phyloP scores from a whole-genome alignment of 2,329 filamentous ascomycete genomes.

The Macrophomina tecta region DNA sequence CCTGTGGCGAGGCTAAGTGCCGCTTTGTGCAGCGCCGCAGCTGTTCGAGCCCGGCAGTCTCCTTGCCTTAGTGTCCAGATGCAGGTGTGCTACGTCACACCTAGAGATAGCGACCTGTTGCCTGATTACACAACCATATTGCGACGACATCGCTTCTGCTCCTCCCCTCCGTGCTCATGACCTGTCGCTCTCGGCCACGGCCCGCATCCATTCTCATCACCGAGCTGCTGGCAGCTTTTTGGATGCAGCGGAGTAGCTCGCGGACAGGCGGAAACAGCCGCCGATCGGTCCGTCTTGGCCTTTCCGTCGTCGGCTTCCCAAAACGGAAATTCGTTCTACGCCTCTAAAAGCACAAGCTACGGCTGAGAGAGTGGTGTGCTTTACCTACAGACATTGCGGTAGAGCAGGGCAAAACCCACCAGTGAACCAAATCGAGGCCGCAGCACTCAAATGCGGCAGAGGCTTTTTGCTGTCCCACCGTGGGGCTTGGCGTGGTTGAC shows the following conservation, averaged over 20 bases:
- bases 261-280: not conserved
- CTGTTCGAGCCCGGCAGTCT: not conserved
- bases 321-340: not conserved
- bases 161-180: not conserved
- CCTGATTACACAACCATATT: not conserved
- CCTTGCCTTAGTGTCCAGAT: not conserved
- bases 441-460: not conserved
- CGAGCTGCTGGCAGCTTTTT: not conserved
- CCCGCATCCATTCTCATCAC: not conserved
- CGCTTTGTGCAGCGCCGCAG: not conserved
- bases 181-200: not conserved
- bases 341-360: not conserved
- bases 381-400: too few relatives aligned
- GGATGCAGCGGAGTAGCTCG: not conserved
- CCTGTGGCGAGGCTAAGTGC: not conserved
- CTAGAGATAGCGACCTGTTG: not conserved
- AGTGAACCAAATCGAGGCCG: too few relatives aligned
- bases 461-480: not conserved
- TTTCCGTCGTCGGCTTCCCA: not conserved
- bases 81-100: slow-evolving; percentile 1
- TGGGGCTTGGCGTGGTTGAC: not conserved
- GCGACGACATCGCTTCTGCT: not conserved
- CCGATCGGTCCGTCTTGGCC: slow-evolving; percentile 1
- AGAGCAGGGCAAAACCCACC: too few relatives aligned
- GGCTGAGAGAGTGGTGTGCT: too few relatives aligned